Evolutionary conservation across 2,329 filamentous ascomycete genomes (phyloP).

Genomic region (Hyphodiscus sp.): DNA sequence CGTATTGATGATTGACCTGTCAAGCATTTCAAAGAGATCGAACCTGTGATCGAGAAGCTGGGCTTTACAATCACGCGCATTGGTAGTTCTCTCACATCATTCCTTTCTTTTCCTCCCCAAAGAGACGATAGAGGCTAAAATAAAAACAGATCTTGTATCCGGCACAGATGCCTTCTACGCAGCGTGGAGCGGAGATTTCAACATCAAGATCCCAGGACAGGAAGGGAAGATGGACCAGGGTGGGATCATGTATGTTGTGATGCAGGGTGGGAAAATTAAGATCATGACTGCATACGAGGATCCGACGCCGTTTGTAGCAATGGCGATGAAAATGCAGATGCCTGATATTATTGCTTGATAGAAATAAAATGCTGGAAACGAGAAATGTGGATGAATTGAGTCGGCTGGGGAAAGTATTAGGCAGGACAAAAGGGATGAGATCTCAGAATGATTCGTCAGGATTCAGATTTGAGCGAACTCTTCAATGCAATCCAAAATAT

Average conservation of each 20-base stretch:
- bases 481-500: too few species aligned
- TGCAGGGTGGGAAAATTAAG: constrained; percentile 3
- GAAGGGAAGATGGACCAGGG: not conserved
- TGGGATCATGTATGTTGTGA: constrained; percentile 6
- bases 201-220: constrained; percentile 7
- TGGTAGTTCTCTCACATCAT: too few species aligned
- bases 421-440: too few species aligned
- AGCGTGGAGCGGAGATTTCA: constrained; percentile 3
- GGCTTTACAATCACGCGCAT: too few species aligned
- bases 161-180: constrained; percentile 4
- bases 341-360: not conserved
- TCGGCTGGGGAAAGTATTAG: too few species aligned
- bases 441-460: too few species aligned
- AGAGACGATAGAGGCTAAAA: too few species aligned
- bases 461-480: too few species aligned
- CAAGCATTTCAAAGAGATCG: constrained; percentile 6
- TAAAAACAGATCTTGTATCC: too few species aligned
- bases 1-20: not conserved
- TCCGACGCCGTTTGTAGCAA: constrained; percentile 7
- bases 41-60: not conserved
- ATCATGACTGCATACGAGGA: constrained; percentile 10
- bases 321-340: constrained; percentile 4
- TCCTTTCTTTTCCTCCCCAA: too few species aligned
- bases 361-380: too few species aligned
- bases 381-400: too few species aligned